These are phyloP conservation scores for Polyporus arcularius DNA, from an alignment of 768 basidiomycete genomes.

Conservation along the genomic window DNA sequence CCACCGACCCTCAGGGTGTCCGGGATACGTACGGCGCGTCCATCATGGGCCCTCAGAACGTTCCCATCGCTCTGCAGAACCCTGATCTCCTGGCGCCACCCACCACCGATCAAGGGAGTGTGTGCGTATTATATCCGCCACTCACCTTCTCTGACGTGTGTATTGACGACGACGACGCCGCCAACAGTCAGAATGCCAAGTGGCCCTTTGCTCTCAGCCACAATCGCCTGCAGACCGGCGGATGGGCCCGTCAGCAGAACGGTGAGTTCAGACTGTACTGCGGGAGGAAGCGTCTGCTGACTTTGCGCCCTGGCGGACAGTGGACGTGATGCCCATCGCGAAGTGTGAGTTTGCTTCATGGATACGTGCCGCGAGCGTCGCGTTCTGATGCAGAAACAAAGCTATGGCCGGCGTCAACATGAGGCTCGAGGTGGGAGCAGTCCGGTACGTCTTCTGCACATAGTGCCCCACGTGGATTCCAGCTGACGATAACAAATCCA, in stretches of 20 bases:
- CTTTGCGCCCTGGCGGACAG: slow-evolving; percentile 25
- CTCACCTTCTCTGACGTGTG: not conserved
- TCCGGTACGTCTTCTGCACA: slow-evolving; percentile 25
- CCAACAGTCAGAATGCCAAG: slow-evolving; percentile 48
- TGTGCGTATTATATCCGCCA: slow-evolving; percentile 34
- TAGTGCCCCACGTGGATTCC: not conserved
- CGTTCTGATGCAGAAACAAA: slow-evolving; percentile 8
- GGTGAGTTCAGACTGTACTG: slow-evolving; percentile 33
- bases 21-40: slow-evolving; percentile 45
- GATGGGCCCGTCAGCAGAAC: slow-evolving; percentile 68
- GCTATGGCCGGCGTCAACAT: slow-evolving; percentile 37
- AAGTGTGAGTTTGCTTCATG: slow-evolving; percentile 22
- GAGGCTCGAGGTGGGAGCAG: slow-evolving; percentile 37
- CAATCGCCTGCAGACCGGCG: slow-evolving; percentile 60
- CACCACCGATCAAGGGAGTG: slow-evolving; percentile 56
- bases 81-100: slow-evolving; percentile 61
- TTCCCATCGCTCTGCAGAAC: slow-evolving; percentile 56
- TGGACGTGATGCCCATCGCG: slow-evolving; percentile 42
- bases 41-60: slow-evolving; percentile 60
- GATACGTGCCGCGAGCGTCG: not conserved
- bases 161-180: not conserved
- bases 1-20: slow-evolving; percentile 41
- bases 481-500: not conserved
- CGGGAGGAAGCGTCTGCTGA: slow-evolving; percentile 9
- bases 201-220: slow-evolving; percentile 68